These are phyloP conservation scores for Lasiodiplodia sp. DNA, from an alignment of 2,329 filamentous ascomycete species.

Conservation along the genomic window DNA sequence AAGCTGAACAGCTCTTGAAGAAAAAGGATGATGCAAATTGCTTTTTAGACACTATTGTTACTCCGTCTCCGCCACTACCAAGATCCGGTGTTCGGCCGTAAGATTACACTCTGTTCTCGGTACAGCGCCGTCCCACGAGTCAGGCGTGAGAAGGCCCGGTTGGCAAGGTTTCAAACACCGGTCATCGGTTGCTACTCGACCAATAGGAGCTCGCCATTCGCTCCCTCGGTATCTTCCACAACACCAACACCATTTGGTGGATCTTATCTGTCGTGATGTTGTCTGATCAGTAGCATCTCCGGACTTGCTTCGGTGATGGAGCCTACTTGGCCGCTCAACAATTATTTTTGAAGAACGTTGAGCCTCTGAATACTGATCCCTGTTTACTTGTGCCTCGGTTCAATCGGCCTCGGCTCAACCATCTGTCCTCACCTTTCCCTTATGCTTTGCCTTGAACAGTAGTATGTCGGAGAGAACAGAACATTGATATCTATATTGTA, in stretches of 20 bases:
- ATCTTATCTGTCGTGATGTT: background rate
- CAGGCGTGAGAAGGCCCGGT: background rate
- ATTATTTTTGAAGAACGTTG: background rate
- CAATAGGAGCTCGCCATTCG: background rate
- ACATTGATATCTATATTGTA: too few species aligned
- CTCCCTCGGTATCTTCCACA: background rate
- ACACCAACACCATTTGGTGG: background rate
- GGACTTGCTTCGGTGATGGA: background rate
- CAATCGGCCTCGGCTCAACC: too few species aligned
- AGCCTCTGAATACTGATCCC: too few species aligned
- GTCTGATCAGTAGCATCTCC: background rate
- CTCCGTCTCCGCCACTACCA: background rate
- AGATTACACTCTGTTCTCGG: background rate
- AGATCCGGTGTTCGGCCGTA: constrained; percentile 22
- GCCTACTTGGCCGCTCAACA: background rate
- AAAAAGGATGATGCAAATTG: background rate
- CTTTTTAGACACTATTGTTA: background rate
- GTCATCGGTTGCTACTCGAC: background rate
- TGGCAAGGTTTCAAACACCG: background rate
- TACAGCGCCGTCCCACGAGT: background rate
- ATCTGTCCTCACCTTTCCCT: too few species aligned
- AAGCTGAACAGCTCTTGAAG: background rate
- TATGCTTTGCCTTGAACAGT: too few species aligned
- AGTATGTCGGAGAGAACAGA: too few species aligned
- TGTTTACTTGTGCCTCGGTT: background rate